A percentile compares a stretch with the other conserved stretches of the same genome.
phyloP scores from a whole-genome alignment of 176 grass and related monocot species.

The Canna indica region DNA sequence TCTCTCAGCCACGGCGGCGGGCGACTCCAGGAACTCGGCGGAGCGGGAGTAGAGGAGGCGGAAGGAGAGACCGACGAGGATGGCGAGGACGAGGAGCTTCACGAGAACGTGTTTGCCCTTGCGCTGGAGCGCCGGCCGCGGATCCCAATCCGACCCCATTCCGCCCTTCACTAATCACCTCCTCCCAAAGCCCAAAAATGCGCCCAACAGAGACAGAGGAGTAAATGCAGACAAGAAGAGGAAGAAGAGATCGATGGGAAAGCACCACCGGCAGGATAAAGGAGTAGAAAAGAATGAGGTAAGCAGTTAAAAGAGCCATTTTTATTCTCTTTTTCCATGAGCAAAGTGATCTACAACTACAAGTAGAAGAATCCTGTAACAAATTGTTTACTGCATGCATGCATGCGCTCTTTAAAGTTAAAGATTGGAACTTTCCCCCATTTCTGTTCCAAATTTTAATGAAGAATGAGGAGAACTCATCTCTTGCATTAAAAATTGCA shows the following conservation, averaged over 20 bases:
- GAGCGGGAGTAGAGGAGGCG: conserved; percentile 25
- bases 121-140: conserved; percentile 21
- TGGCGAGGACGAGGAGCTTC: conserved; percentile 12
- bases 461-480: neutral
- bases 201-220: too few species aligned
- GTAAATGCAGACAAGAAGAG: neutral
- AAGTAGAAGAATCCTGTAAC: neutral
- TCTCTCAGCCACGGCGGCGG: neutral
- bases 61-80: conserved; percentile 22
- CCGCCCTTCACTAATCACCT: neutral
- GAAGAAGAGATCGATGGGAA: neutral
- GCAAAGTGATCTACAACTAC: neutral
- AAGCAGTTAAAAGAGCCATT: neutral
- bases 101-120: conserved; percentile 26
- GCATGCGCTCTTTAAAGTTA: neutral
- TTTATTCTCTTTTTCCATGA: neutral
- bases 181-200: neutral
- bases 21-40: neutral
- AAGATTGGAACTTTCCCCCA: neutral
- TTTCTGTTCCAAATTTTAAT: neutral
- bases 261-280: neutral
- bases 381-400: neutral
- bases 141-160: conserved; percentile 24
- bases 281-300: neutral
- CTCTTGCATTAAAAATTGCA: neutral